These are phyloP conservation scores for Kwoniella newhampshirensis DNA, from an alignment of 768 basidiomycete genomes.

Conservation along the genomic window DNA sequence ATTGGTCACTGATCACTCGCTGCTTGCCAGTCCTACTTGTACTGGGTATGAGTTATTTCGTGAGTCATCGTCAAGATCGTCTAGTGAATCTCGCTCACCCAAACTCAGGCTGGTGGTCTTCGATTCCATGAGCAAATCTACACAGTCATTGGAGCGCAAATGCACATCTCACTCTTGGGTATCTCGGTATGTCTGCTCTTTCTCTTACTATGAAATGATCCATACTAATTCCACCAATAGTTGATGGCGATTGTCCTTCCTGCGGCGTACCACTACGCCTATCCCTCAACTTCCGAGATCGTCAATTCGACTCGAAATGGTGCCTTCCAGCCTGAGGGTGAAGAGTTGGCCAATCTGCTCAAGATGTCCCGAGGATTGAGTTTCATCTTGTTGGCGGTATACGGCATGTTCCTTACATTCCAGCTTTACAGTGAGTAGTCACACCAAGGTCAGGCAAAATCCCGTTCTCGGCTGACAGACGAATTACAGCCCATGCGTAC, in stretches of 20 bases:
- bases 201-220: too few species aligned
- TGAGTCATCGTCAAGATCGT: too few species aligned
- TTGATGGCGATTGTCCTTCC: conserved; percentile 53
- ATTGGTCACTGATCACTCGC: background rate
- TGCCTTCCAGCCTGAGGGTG: conserved; percentile 41
- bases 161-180: conserved; percentile 52
- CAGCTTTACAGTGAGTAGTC: conserved; percentile 35
- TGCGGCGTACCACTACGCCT: conserved; percentile 47
- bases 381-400: conserved; percentile 59
- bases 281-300: conserved; percentile 28
- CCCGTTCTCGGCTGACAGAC: background rate
- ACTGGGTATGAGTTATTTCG: conserved; percentile 51
- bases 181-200: conserved; percentile 39
- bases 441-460: too few species aligned
- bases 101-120: conserved; percentile 55
- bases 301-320: conserved; percentile 17
- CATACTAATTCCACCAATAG: conserved; percentile 7
- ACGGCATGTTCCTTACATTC: conserved; percentile 47
- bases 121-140: conserved; percentile 62
- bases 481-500: conserved; percentile 28
- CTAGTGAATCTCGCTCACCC: too few species aligned
- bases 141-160: conserved; percentile 58
- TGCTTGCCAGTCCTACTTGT: conserved; percentile 45
- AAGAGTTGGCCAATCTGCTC: conserved; percentile 57
- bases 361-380: conserved; percentile 59